Base-by-base conservation (phyloP, 257 asterid genomes). In the Fraxinus excelsior region DNA sequence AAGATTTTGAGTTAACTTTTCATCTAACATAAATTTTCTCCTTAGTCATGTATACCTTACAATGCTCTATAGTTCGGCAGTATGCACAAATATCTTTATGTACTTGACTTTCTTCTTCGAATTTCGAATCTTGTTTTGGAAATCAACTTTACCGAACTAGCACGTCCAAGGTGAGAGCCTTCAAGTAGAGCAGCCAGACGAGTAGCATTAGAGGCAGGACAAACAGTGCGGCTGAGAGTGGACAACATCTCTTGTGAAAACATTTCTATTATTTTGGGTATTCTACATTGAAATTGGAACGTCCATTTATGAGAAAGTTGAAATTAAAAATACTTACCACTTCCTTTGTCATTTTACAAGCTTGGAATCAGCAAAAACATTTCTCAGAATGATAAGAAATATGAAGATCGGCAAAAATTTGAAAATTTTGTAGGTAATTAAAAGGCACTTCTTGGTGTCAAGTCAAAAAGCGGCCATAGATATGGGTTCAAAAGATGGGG, bases 401-500 rank as follows among this genome's bases (percentile, higher is more conserved):
- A 76, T 77, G 80, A 87, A 38, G 73, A 67, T 58, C 58, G 70
- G 70, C 38, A 34, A 68, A 67, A 64, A 42, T 29, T 21, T 37
- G 79, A 77, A 67, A 73, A 56, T 87, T 35, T 62, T 84, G 53
- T 65, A 83, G 80, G 80, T 75, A 35, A 72, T 60, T 67, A 82
- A 80, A 72, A 82, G 90, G 81, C 68, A 85, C 65, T 72, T 87
- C 10, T 84, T 91, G 46, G 80, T 81, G 78, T 82, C 88, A 28
- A 82, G 86, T 67, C 80, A 82, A 78, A 75, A 80, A 67, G 64
- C 82, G 25, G 84, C 85, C 67, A 75, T 80, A 80, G 90, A 88
- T 69, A 67, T 82, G 85, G 99, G 93, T 79, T 80, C 91, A 26
- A 87, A 80, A 80, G 97, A 91, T 80, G 98, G 96, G 70, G 96